Evolutionary conservation across 2,329 filamentous ascomycete genomes (phyloP), one percentile per base, ranked within the genome.

Genomic region (Beauveria varroae): DNA sequence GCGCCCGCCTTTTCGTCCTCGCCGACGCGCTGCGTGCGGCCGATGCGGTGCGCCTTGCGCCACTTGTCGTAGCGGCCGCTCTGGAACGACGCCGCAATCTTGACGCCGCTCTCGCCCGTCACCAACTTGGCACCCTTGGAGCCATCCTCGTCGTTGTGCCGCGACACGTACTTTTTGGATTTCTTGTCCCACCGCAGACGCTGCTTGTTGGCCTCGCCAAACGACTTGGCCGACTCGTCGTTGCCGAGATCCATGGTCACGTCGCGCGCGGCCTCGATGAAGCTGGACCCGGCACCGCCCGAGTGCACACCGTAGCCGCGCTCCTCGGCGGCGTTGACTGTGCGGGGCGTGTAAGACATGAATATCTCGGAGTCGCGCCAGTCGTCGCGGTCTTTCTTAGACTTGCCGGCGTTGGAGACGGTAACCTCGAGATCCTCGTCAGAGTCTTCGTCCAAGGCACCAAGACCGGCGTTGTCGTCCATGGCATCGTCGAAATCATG

Each of bases 131-230:
- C 73, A 53, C 83, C 83, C 70, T 87, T 88, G 68, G 80, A 96
- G 44, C 95, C 95, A 76, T 99, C 96, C 68, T 96, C 90, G 76
- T 99, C 95, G 79, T 99, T 98, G 68, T 86, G 86, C 41, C 90
- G 86, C 14, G 90, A 81, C 41, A 99, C 93, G 77, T 98, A 99
- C 76, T 97, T 98, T 77, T 90, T 96, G 70, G 86, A 85, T 75
- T 96, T 96, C 79, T 96, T 93, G 78, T 99, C 95, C 95, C 95
- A 99, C 66, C 95, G 88, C 86, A 96, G 88, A 66, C 86, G 84
- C 54, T 86, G 76, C 68, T 87, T 88, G 52, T 87, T 84, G 3
- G 91, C 86, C 68, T 90, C 86, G 64, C 86, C 92, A 72, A 97
- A 96, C 1, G 85, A 82, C 71, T 90, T 90, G 67, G 85, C 85